These are phyloP conservation scores for Zymoseptoria passerinii DNA, from an alignment of 2,329 filamentous ascomycete species.

Conservation along the genomic window DNA sequence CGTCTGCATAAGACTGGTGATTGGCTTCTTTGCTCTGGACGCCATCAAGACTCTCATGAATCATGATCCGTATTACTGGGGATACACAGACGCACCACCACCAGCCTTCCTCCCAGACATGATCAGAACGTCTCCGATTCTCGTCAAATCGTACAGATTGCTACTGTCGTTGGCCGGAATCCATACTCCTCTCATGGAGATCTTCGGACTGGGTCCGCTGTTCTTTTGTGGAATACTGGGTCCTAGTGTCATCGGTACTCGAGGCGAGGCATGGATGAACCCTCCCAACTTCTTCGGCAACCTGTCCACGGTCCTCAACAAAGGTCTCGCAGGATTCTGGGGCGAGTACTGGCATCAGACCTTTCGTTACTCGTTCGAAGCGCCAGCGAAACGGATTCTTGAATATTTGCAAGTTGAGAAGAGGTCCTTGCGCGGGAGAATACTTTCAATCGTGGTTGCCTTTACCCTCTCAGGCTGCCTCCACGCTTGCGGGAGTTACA, in stretches of 20 bases:
- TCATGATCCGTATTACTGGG: constrained; percentile 69
- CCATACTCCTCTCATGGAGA: constrained; percentile 50
- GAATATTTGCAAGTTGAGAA: constrained; percentile 23
- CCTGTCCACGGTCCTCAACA: constrained; percentile 49
- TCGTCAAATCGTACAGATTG: constrained; percentile 50
- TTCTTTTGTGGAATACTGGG: constrained; percentile 52
- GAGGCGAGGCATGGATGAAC: constrained; percentile 55
- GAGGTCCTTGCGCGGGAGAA: constrained; percentile 30
- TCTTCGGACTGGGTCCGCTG: constrained; percentile 55
- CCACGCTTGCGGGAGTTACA: constrained; percentile 63
- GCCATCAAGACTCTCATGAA: constrained; percentile 59
- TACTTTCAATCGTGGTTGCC: constrained; percentile 42
- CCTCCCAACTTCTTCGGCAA: constrained; percentile 47
- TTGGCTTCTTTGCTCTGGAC: constrained; percentile 62
- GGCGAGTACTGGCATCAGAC: constrained; percentile 84
- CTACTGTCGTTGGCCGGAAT: constrained; percentile 50
- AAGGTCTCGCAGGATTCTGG: constrained; percentile 76
- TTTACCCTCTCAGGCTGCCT: constrained; percentile 61
- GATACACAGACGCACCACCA: constrained; percentile 28
- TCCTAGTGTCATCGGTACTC: constrained; percentile 50
- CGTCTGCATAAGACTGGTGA: constrained; percentile 36
- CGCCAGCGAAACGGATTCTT: constrained; percentile 47
- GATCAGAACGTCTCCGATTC: constrained; percentile 32
- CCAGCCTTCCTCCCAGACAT: constrained; percentile 40
- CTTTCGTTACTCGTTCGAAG: constrained; percentile 65